Evolutionary conservation across 805 yeast genomes (phyloP), one percentile per base, ranked within the genome.

Genomic region (Diddensiella caesifluorescens): DNA sequence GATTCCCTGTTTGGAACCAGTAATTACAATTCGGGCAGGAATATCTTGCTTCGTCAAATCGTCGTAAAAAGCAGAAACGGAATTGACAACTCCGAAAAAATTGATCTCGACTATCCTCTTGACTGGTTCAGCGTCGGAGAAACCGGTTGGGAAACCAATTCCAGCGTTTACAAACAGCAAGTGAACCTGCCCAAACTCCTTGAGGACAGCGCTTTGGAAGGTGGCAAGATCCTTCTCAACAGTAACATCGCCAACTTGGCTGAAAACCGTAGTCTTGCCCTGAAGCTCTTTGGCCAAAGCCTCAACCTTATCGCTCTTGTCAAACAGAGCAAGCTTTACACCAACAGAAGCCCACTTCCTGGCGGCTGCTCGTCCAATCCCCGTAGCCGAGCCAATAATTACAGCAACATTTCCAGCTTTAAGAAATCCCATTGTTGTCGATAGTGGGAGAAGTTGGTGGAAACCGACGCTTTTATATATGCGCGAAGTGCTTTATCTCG

Each of bases 321-420:
- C 59, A 22, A 56, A 41, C 29, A 54, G 50, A 12, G 54, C 59
- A 22, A 54, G 47, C 39, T 53, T 53, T 44, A 48, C 53, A 22
- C 59, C 59, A 19, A 48, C 46, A 12, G 49, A 26, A 2, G 57
- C 55, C 48, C 54, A 54, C 33, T 45, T 45, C 33, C 47, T 47
- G 9, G 73, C 75, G 38, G 70, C 65, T 28, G 67, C 71, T 22
- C 66, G 54, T 5, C 74, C 75, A 31, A 70, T 70, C 5, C 75
- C 74, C 6, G 71, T 66, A 34, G 68, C 65, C 13, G 69, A 74
- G 5, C 75, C 74, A 0, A 74, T 69, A 28, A 70, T 57, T 12
- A 64, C 64, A 2, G 65, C 70, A 13, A 41, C 46, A n/a, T 44
- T 37, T 22, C 47, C 47, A n/a, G 42, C 19, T 29, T 44, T 44